Evolutionary conservation across 208 protist species (phyloP).

Genomic region (Porcisia deanei): DNA sequence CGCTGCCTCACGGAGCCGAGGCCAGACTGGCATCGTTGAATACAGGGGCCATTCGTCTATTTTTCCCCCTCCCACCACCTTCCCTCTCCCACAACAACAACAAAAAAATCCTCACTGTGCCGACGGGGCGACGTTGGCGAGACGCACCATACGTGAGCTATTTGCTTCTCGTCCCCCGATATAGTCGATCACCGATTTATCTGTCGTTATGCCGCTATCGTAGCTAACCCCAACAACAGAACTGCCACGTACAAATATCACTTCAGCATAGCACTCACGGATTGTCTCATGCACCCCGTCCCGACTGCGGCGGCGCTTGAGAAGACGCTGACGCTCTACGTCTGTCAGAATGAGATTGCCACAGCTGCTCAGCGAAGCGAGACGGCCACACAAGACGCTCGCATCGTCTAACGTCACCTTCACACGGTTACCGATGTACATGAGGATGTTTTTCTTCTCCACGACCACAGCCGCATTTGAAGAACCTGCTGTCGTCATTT

Average conservation of each 20-base stretch:
- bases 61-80: neutral
- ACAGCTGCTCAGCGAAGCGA: conserved; percentile 67
- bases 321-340: conserved; percentile 56
- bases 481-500: conserved; percentile 2
- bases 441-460: conserved; percentile 50
- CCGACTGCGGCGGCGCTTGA: conserved; percentile 38
- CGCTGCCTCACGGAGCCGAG: neutral
- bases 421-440: conserved; percentile 68
- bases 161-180: conserved; percentile 43
- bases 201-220: conserved; percentile 65
- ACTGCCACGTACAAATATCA: conserved; percentile 78
- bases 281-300: conserved; percentile 22
- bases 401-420: conserved; percentile 71
- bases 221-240: conserved; percentile 61
- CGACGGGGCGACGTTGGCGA: conserved; percentile 60
- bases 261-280: conserved; percentile 65
- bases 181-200: conserved; percentile 64
- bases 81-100: neutral
- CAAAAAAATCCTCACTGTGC: neutral
- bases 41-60: neutral
- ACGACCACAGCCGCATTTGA: conserved; percentile 18
- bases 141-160: conserved; percentile 52
- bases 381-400: conserved; percentile 63
- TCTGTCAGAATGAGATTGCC: conserved; percentile 83
- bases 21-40: neutral